These are phyloP conservation scores for Magnusiomyces tetraspermus DNA, from an alignment of 1,139 yeast species.

Conservation along the genomic window DNA sequence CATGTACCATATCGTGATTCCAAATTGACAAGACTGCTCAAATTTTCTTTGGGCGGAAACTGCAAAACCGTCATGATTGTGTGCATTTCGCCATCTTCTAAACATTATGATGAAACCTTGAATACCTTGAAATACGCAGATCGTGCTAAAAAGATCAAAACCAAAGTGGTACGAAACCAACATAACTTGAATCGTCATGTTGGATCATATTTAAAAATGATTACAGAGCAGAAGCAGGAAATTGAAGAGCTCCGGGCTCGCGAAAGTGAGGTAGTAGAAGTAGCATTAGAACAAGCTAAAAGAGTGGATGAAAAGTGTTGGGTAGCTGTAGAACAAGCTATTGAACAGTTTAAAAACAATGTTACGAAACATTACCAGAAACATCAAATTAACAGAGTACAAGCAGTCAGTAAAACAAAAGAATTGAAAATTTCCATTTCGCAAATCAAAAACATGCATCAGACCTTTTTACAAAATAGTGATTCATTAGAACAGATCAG, in stretches of 20 bases:
- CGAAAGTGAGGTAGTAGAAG: conserved; percentile 39
- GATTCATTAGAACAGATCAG: neutral
- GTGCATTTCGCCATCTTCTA: conserved; percentile 77
- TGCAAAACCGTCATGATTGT: conserved; percentile 95
- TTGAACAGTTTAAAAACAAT: conserved; percentile 17
- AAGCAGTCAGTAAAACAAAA: conserved; percentile 17
- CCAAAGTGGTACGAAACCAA: conserved; percentile 65
- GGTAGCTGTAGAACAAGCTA: conserved; percentile 21
- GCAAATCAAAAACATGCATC: conserved; percentile 15
- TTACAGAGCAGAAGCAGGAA: conserved; percentile 70
- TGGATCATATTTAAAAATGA: conserved; percentile 77
- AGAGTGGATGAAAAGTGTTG: neutral
- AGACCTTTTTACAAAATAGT: neutral
- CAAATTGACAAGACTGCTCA: conserved; percentile 71
- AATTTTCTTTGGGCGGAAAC: conserved; percentile 88
- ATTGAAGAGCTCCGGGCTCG: conserved; percentile 58
- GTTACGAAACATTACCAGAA: conserved; percentile 16
- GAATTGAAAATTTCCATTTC: conserved; percentile 17
- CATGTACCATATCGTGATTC: conserved; percentile 91
- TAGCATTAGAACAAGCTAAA: conserved; percentile 18
- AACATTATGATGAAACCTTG: conserved; percentile 83
- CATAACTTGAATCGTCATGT: conserved; percentile 78
- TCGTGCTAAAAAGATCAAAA: conserved; percentile 82
- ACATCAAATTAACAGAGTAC: conserved; percentile 15
- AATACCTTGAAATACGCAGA: conserved; percentile 86